Evolutionary conservation across 2,329 filamentous ascomycete species (phyloP).

Genomic region (Endocalyx cinctus): DNA sequence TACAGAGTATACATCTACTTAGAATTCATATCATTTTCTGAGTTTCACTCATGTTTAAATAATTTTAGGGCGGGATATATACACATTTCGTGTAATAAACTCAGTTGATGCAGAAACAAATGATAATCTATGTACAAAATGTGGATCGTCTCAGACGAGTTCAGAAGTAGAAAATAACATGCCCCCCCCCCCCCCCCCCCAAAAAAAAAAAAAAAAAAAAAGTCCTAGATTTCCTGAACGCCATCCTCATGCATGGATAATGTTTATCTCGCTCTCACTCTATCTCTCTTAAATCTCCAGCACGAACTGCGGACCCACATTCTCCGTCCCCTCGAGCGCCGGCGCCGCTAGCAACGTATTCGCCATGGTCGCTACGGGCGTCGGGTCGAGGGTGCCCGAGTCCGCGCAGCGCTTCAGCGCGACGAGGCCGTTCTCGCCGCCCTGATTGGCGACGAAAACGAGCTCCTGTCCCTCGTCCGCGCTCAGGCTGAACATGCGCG

Average conservation of each 20-base stretch:
- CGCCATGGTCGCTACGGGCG: constrained; percentile 15
- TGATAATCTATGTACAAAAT: no score
- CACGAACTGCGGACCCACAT: constrained; percentile 25
- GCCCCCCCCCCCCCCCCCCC: no score
- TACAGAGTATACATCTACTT: no score
- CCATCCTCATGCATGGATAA: not conserved
- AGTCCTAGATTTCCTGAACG: not conserved
- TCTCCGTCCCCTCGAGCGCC: constrained; percentile 6
- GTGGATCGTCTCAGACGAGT: no score
- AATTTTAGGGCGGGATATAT: no score
- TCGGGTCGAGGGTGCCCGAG: constrained; percentile 14
- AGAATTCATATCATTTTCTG: no score
- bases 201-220: no score
- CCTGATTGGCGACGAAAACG: constrained; percentile 45
- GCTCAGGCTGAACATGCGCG: constrained; percentile 44
- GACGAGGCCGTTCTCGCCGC: constrained; percentile 34
- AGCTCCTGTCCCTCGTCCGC: constrained; percentile 23
- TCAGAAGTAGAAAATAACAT: no score
- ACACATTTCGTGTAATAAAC: no score
- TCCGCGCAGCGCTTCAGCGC: constrained; percentile 29
- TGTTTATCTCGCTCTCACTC: not conserved
- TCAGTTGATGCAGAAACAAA: no score
- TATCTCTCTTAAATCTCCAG: constrained; percentile 15
- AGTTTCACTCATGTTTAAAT: no score
- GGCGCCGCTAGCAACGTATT: constrained; percentile 12